Evolutionary conservation across 1,284 basidiomycete species (phyloP).

Genomic region (Ustilago xerochloae): DNA sequence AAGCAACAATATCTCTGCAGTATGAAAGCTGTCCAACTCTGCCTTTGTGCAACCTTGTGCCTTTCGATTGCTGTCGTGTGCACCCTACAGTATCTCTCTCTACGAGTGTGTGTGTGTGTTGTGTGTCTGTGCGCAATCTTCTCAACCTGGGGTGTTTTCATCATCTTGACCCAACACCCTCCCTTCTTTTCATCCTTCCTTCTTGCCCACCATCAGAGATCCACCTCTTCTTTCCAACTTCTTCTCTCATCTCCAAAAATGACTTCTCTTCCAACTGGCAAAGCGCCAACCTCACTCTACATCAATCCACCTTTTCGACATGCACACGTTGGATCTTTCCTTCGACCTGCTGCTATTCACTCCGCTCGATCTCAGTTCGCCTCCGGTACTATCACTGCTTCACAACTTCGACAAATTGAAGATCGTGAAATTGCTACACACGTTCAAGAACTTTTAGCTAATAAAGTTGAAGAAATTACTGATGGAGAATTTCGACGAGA

Average conservation of each 20-base stretch:
- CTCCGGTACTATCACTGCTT: constrained; percentile 69
- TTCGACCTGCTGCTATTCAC: constrained; percentile 73
- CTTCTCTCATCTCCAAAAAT: constrained; percentile 3
- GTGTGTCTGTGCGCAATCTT: constrained; percentile 1
- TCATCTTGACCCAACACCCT: background rate
- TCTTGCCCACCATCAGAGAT: background rate
- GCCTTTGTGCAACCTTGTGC: background rate
- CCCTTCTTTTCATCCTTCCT: background rate
- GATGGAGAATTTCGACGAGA: constrained; percentile 73
- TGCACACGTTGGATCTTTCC: constrained; percentile 67
- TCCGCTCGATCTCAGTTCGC: constrained; percentile 71
- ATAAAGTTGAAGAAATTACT: constrained; percentile 74
- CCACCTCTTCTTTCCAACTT: background rate
- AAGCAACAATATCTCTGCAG: no score
- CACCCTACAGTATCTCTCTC: background rate
- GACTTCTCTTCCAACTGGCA: constrained; percentile 34
- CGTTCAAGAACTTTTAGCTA: constrained; percentile 72
- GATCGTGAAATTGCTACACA: constrained; percentile 73
- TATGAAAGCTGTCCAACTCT: background rate
- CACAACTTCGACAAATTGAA: constrained; percentile 72
- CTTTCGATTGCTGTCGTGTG: constrained; percentile 1
- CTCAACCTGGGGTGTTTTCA: background rate
- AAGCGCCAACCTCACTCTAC: constrained; percentile 13
- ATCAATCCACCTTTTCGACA: constrained; percentile 47
- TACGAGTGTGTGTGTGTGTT: background rate